Percentiles rank a stretch among this genome's conserved stretches.
Conservation (phyloP, 495 filamentous ascomycete species). For the Lophium mytilinum region DNA sequence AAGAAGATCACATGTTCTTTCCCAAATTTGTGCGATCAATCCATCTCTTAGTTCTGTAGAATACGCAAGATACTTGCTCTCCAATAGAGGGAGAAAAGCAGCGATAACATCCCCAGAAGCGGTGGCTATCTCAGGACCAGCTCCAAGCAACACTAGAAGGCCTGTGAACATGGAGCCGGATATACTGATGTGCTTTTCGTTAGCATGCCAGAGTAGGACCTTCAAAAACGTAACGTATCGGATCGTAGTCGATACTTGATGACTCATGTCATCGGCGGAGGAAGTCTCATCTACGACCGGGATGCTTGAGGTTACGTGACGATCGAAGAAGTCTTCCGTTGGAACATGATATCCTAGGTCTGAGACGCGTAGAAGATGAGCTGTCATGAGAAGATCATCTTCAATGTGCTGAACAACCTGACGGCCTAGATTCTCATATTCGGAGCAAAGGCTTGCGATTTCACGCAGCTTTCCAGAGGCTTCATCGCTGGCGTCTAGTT, state of each 20-base stretch:
- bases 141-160: slow-evolving; percentile 3
- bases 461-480: neutral
- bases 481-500: neutral
- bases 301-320: neutral
- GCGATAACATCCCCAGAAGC: slow-evolving; percentile 14
- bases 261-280: neutral
- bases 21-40: neutral
- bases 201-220: slow-evolving; percentile 5
- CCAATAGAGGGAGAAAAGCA: slow-evolving; percentile 5
- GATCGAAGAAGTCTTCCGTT: neutral
- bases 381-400: neutral
- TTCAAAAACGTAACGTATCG: slow-evolving; percentile 10
- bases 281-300: neutral
- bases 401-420: neutral
- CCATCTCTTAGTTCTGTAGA: neutral
- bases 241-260: neutral
- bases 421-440: neutral
- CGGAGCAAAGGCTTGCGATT: slow-evolving; percentile 4
- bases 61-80: neutral
- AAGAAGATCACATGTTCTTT: slow-evolving; percentile 1
- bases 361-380: neutral
- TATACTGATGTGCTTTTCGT: neutral
- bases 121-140: neutral
- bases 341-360: neutral
- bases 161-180: neutral